Conservation (phyloP, 2,329 filamentous ascomycete genomes). For the Tolypocladium ovalisporum region DNA sequence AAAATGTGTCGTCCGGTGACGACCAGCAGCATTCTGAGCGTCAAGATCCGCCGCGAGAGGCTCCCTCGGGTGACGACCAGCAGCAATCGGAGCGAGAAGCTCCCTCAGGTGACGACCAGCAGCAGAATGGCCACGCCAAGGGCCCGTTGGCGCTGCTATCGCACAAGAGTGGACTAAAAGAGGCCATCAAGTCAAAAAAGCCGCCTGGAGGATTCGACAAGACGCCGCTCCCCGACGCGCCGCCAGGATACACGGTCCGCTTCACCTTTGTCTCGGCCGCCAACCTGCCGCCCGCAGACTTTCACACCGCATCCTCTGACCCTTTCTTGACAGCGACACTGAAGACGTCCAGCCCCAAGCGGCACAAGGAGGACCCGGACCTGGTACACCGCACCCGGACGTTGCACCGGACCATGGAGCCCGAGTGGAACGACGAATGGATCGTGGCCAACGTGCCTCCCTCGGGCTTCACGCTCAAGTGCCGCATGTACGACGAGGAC, state of each 20-base stretch:
- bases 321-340: constrained; percentile 75
- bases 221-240: constrained; percentile 64
- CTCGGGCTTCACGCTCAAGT: constrained; percentile 74
- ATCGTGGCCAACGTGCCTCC: constrained; percentile 76
- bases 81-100: not conserved
- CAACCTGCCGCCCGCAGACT: constrained; percentile 75
- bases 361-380: constrained; percentile 79
- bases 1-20: not conserved
- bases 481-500: constrained; percentile 84
- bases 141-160: not conserved
- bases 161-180: constrained; percentile 8
- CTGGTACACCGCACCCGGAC: constrained; percentile 68
- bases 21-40: not conserved
- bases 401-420: constrained; percentile 58
- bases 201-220: constrained; percentile 71
- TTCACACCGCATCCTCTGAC: constrained; percentile 68
- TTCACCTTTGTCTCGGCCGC: constrained; percentile 74
- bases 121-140: not conserved
- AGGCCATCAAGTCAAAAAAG: constrained; percentile 15
- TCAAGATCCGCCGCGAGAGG: not conserved
- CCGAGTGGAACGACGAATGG: constrained; percentile 79
- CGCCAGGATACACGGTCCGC: constrained; percentile 72
- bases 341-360: constrained; percentile 53
- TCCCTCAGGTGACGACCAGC: not conserved
- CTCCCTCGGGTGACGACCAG: not conserved